Evolutionary conservation across 306 rosid genomes (phyloP), one percentile per base, ranked within the genome.

Genomic region (Vigna radiata): DNA sequence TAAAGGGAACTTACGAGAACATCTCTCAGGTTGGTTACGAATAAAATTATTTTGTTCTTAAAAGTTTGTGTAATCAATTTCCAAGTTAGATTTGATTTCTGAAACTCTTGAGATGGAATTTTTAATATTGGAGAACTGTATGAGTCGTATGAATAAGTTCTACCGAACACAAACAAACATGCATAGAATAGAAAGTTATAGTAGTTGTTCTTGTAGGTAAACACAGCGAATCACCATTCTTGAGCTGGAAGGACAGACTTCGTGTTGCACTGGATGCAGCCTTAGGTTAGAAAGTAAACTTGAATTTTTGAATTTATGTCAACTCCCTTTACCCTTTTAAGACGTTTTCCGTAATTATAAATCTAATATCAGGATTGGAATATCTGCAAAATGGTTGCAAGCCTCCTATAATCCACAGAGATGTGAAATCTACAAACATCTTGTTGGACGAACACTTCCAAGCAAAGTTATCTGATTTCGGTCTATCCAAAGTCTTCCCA

Each of bases 301-400:
- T n/a, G n/a, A n/a, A n/a, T n/a, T n/a, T n/a, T n/a, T n/a, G n/a
- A n/a, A n/a, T n/a, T n/a, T n/a, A n/a, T n/a, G n/a, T n/a, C n/a
- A n/a, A n/a, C n/a, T n/a, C n/a, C n/a, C n/a, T n/a, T n/a, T n/a
- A n/a, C n/a, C n/a, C n/a, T n/a, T n/a, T n/a, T n/a, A n/a, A n/a
- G n/a, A n/a, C n/a, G n/a, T n/a, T n/a, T n/a, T n/a, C n/a, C n/a
- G n/a, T n/a, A n/a, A n/a, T n/a, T n/a, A n/a, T n/a, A n/a, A n/a
- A n/a, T n/a, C n/a, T n/a, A n/a, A n/a, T n/a, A n/a, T n/a, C 3
- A 89, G 87, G 92, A 7, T 36, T 89, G 55, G 90, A 89, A 37
- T 87, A 89, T 48, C 67, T 81, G 16, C 84, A 81, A 0, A 59
- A 39, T 37, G 81, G 84, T n/a, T 75, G 77, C 12, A 88, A 37